Percentiles rank a stretch among this genome's conserved stretches.
Conservation (phyloP, 1,284 basidiomycete genomes). For the Gymnopus androsaceus region DNA sequence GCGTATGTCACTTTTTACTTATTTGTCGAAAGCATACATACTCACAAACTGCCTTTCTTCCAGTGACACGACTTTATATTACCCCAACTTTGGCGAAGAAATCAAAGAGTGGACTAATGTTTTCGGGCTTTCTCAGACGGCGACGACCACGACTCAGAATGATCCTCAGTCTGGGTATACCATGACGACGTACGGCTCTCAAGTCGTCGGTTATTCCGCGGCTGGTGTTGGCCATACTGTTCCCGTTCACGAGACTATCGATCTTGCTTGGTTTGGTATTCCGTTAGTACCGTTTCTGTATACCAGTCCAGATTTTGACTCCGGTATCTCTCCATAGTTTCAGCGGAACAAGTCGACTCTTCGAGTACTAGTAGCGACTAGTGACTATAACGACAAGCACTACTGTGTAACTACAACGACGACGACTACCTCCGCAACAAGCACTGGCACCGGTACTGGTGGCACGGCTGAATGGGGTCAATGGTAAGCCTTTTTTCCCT, state of each 20-base stretch:
- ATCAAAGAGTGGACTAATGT: conserved; percentile 39
- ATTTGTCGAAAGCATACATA: background rate
- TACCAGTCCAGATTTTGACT: background rate
- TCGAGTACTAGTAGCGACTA: no score
- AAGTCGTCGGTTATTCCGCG: conserved; percentile 15
- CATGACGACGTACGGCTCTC: conserved; percentile 10
- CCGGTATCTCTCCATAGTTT: background rate
- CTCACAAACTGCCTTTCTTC: background rate
- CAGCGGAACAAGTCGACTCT: background rate
- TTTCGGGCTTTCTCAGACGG: conserved; percentile 32
- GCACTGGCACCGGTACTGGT: conserved; percentile 7
- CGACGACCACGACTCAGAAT: conserved; percentile 14
- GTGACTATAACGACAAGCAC: background rate
- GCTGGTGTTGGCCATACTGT: conserved; percentile 18
- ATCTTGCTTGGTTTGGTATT: conserved; percentile 18
- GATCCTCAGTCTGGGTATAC: conserved; percentile 17
- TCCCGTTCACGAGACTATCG: conserved; percentile 18
- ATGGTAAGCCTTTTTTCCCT: conserved; percentile 10
- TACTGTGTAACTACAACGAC: background rate
- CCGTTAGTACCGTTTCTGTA: background rate
- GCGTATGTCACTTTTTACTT: conserved; percentile 32
- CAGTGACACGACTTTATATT: conserved; percentile 52
- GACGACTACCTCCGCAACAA: background rate
- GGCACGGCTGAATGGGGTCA: conserved; percentile 14
- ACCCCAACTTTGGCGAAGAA: conserved; percentile 52